Evolutionary conservation across 192 early-diverging fungal genomes (phyloP).

Genomic region (Chytriomyces hyalinus): DNA sequence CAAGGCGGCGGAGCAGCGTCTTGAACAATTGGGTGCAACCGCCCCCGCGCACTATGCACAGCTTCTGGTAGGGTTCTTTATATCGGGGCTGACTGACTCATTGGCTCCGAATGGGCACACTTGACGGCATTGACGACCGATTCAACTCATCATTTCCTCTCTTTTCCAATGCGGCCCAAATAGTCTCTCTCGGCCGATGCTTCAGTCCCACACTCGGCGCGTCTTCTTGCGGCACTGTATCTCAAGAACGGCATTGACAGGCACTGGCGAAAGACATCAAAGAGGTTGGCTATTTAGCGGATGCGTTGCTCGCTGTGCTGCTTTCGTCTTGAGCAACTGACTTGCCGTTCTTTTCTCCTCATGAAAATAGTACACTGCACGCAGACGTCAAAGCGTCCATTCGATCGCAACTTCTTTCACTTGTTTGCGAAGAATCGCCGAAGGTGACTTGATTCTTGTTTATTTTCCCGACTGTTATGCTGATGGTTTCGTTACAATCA

Average conservation of each 20-base stretch:
- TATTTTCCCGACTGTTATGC: not conserved
- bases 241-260: slow-evolving; percentile 92
- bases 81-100: not conserved
- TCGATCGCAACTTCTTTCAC: slow-evolving; percentile 63
- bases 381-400: slow-evolving; percentile 76
- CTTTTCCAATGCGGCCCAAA: not conserved
- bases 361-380: slow-evolving; percentile 59
- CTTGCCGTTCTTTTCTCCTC: slow-evolving; percentile 16
- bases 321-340: not conserved
- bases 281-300: slow-evolving; percentile 45
- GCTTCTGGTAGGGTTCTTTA: not conserved
- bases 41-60: slow-evolving; percentile 12
- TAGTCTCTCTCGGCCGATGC: slow-evolving; percentile 79
- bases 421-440: slow-evolving; percentile 73
- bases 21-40: not conserved
- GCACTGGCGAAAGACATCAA: slow-evolving; percentile 82
- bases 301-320: not conserved
- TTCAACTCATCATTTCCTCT: not conserved
- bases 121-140: not conserved
- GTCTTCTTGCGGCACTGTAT: slow-evolving; percentile 78
- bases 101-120: not conserved
- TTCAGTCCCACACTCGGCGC: slow-evolving; percentile 64
- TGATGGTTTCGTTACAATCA: not conserved
- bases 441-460: slow-evolving; percentile 48
- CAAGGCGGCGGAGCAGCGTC: slow-evolving; percentile 11